Conservation (phyloP, 1,284 basidiomycete genomes). For the Garcileccinum viscosum region DNA sequence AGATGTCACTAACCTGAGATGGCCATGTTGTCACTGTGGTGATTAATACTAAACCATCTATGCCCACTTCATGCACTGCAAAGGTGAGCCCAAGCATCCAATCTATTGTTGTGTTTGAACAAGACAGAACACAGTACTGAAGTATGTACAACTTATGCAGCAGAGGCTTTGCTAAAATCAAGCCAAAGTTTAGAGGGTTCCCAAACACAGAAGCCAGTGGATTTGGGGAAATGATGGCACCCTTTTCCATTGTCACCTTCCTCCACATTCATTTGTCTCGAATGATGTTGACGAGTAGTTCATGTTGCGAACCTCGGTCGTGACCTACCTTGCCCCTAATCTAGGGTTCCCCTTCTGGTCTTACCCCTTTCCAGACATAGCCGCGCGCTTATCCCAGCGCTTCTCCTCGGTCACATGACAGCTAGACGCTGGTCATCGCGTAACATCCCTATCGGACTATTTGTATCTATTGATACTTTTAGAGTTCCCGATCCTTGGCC, state of each 20-base stretch:
- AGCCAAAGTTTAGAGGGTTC: conserved; percentile 15
- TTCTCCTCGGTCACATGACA: too few species aligned
- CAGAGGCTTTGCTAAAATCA: conserved; percentile 32
- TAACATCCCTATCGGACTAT: too few species aligned
- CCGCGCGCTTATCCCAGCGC: too few species aligned
- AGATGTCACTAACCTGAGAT: conserved; percentile 28
- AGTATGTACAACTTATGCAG: conserved; percentile 29
- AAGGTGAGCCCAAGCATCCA: conserved; percentile 43
- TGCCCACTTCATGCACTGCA: conserved; percentile 21
- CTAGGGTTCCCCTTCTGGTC: too few species aligned
- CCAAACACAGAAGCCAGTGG: conserved; percentile 31
- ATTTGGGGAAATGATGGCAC: conserved; percentile 22
- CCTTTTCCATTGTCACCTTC: conserved; percentile 21
- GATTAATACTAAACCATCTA: conserved; percentile 15
- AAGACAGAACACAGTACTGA: too few species aligned
- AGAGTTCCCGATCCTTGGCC: too few species aligned
- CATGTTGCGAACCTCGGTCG: too few species aligned
- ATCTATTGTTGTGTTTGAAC: conserved; percentile 20
- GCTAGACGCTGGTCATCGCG: too few species aligned
- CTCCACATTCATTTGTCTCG: conserved; percentile 38
- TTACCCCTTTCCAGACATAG: too few species aligned
- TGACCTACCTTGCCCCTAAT: too few species aligned
- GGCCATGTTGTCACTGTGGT: conserved; percentile 36
- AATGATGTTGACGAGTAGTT: conserved; percentile 36
- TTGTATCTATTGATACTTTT: too few species aligned